Evolutionary conservation across 345 rosid genomes (phyloP), one percentile per base, ranked within the genome.

Genomic region (Arabidopsis thaliana): DNA sequence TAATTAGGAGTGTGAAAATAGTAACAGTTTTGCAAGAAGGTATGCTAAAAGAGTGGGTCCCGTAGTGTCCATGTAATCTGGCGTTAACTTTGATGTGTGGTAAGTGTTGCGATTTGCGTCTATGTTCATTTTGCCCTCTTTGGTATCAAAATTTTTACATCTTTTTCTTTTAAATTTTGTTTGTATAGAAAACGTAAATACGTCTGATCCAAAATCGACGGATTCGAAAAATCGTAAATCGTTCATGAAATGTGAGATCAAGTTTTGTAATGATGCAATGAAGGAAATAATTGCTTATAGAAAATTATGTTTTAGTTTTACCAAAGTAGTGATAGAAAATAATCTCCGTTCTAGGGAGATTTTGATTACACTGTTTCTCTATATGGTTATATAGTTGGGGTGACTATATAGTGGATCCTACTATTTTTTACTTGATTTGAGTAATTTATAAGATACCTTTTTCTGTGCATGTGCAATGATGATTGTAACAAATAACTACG

Each of bases 51-150:
- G 30, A 28, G 30, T 28, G 30, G 30, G 78, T 61, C 40, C 67
- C 67, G 3, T 30, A 0, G 20, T 60, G 62, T 13, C 30, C 69
- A 61, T 51, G 74, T 68, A 53, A 32, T 52, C 56, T 41, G 50
- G 22, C 50, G 49, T 40, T 60, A 40, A 40, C 12, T 60, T 25
- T 40, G 20, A 23, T 23, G 34, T 57, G 16, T 11, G 46, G 72
- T 67, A 58, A 66, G 0, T 67, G 48, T 40, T 32, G 46, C 64
- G 62, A 61, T 60, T 52, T 59, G 52, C 67, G 69, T 68, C 79
- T 44, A 76, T 34, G 69, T 41, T 76, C 74, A 76, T 41, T 60
- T 42, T 38, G 10, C 42, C 23, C n/a, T 28, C 22, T 59, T 59
- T 59, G 23, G 16, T 56, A 50, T 28, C 2, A 1, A 12, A 0